Conservation (phyloP, 2,329 filamentous ascomycete genomes). For the Arthrobotrys iridis region DNA sequence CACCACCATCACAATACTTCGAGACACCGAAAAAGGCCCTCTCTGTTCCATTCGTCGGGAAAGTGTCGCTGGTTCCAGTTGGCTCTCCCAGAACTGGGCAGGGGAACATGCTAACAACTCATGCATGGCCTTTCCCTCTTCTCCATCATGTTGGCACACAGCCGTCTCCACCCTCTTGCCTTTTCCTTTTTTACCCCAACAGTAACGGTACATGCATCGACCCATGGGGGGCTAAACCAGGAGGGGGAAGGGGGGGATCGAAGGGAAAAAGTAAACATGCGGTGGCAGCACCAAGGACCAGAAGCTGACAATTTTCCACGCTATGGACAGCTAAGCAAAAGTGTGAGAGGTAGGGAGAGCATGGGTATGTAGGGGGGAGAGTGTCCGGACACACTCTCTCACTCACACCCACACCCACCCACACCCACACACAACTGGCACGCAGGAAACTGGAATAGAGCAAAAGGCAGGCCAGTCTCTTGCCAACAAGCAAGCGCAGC, state of each 20-base stretch:
- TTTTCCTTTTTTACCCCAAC: slow-evolving; percentile 55
- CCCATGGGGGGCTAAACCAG: slow-evolving; percentile 46
- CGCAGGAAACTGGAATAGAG: neutral
- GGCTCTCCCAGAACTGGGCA: slow-evolving; percentile 49
- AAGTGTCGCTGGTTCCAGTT: slow-evolving; percentile 53
- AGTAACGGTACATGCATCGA: slow-evolving; percentile 55
- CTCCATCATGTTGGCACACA: slow-evolving; percentile 27
- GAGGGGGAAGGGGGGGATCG: slow-evolving; percentile 38
- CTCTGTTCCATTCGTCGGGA: slow-evolving; percentile 44
- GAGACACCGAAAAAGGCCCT: slow-evolving; percentile 6
- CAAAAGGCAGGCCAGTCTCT: slow-evolving; percentile 7
- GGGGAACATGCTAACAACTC: slow-evolving; percentile 49
- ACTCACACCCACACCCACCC: too few species aligned
- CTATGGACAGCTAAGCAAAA: slow-evolving; percentile 54
- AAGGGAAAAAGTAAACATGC: slow-evolving; percentile 49
- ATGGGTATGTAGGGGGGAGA: slow-evolving; percentile 28
- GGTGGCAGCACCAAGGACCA: slow-evolving; percentile 51
- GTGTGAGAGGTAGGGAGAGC: slow-evolving; percentile 14
- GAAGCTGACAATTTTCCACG: slow-evolving; percentile 54
- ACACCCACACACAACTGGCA: slow-evolving; percentile 41
- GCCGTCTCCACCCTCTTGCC: slow-evolving; percentile 52
- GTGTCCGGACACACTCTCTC: slow-evolving; percentile 6
- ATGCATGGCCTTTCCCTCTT: slow-evolving; percentile 29
- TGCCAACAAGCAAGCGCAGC: slow-evolving; percentile 23
- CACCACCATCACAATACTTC: slow-evolving; percentile 47